These are phyloP conservation scores for Lathyrus sativus DNA, from an alignment of 306 rosid species.

Conservation along the genomic window DNA sequence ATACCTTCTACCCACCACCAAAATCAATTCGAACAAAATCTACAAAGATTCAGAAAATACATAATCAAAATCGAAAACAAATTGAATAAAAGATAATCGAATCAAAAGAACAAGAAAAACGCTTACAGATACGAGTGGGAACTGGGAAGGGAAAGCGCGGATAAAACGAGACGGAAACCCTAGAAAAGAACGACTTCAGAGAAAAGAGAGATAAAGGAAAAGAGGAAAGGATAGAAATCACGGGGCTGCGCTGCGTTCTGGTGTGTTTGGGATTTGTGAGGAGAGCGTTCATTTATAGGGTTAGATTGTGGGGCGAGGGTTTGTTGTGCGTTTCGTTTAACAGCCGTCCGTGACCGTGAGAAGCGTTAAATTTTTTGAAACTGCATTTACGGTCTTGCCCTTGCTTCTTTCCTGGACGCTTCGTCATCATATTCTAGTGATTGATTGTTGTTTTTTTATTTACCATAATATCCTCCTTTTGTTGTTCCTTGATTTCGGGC, in stretches of 20 bases:
- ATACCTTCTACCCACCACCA: conserved; percentile 15
- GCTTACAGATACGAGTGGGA: conserved; percentile 26
- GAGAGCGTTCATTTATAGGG: conserved; percentile 33
- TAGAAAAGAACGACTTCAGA: background rate
- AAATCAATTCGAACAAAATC: background rate
- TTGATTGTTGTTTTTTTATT: background rate
- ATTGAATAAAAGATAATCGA: background rate
- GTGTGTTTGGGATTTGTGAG: background rate
- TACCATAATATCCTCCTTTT: conserved; percentile 31
- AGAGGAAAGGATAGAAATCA: background rate
- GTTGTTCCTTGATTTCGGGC: background rate
- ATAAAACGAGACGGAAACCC: conserved; percentile 8
- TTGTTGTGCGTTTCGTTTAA: conserved; percentile 8
- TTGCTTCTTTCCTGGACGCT: conserved; percentile 27
- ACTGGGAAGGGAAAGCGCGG: background rate
- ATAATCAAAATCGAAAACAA: background rate
- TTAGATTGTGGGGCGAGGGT: conserved; percentile 28
- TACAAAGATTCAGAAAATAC: background rate
- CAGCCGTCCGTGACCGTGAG: conserved; percentile 36
- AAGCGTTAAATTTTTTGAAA: background rate
- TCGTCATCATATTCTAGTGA: conserved; percentile 36
- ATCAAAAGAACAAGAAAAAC: no score
- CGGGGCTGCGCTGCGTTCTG: background rate
- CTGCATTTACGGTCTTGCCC: conserved; percentile 38
- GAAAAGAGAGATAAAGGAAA: background rate